Evolutionary conservation across 345 rosid genomes (phyloP), one percentile per base, ranked within the genome.

Genomic region (Eutrema heterophyllum): DNA sequence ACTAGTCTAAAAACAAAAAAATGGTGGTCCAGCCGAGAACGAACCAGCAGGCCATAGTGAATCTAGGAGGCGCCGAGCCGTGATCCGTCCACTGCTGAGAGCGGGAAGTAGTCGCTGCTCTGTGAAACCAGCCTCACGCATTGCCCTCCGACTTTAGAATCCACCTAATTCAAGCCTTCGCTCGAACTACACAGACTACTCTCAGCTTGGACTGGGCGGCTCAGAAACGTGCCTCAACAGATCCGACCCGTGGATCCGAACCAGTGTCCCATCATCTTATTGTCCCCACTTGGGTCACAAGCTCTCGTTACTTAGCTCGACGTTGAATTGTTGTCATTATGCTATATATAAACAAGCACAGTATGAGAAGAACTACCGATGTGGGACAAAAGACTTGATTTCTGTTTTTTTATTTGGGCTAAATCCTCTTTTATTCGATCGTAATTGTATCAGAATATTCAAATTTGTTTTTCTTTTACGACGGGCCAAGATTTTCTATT

Each of bases 121-220:
- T 70, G 66, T 70, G 48, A 58, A 57, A 35, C 74, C 74, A 58
- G 66, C 48, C 74, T 70, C 38, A 70, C 74, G 66, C 66, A 46
- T 35, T 70, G 0, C 38, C 66, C 66, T 45, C 36, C 56, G 2
- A 9, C 57, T 58, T 35, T 45, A 70, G 56, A 1, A 35, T 0
- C 46, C 5, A 12, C 16, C 16, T 35, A 38, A n/a, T 9, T 1
- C 48, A 36, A 70, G 66, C 74, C 66, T 57, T 45, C 74, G 66
- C 46, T 14, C 27, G 0, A 14, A 43, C 5, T 48, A 57, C 4
- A 70, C 36, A 1, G 27, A 9, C 9, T 0, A 70, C 74, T 33
- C 56, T 13, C 57, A 14, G 66, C 74, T 70, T 70, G 73, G 66
- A 57, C 65, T 35, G 73, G 73, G 46, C 73, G 14, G 65, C 10